phyloP scores from a whole-genome alignment of 2,329 filamentous ascomycete species.

The Fusarium oxysporum region DNA sequence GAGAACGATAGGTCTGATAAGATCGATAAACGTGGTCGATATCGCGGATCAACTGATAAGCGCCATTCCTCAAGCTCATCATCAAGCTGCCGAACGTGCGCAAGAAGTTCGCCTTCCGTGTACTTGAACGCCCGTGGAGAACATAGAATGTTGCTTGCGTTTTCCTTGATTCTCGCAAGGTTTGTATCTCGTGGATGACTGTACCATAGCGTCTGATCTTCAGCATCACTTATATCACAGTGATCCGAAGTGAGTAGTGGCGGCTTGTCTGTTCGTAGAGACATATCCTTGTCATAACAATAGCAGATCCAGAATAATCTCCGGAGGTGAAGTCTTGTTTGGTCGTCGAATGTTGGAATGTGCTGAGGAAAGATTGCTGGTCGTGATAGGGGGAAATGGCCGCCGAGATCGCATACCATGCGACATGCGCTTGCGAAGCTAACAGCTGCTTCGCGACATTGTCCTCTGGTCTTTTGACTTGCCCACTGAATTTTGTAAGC shows the following conservation, averaged over 20 bases:
- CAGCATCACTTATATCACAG: constrained; percentile 22
- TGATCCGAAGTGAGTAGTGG: constrained; percentile 21
- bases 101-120: constrained; percentile 41
- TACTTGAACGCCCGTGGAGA: constrained; percentile 28
- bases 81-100: constrained; percentile 46
- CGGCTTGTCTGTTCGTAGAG: constrained; percentile 6
- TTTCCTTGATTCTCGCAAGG: constrained; percentile 32
- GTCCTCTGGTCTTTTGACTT: constrained; percentile 15
- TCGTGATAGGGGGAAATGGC: constrained; percentile 17
- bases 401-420: constrained; percentile 30
- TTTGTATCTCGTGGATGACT: constrained; percentile 25
- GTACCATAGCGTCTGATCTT: constrained; percentile 4
- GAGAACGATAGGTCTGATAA: constrained; percentile 12
- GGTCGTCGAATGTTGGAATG: constrained; percentile 19
- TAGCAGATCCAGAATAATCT: constrained; percentile 28
- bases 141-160: constrained; percentile 22
- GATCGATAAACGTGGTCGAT: constrained; percentile 29
- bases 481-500: constrained; percentile 8
- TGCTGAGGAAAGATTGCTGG: constrained; percentile 20
- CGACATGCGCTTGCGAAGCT: constrained; percentile 23
- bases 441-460: constrained; percentile 21
- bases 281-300: constrained; percentile 22
- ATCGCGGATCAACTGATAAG: constrained; percentile 37
- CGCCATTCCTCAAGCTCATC: constrained; percentile 50
- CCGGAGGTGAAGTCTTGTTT: constrained; percentile 4